These are phyloP conservation scores for Penicilliopsis zonata DNA, from an alignment of 495 filamentous ascomycete species.

Conservation along the genomic window DNA sequence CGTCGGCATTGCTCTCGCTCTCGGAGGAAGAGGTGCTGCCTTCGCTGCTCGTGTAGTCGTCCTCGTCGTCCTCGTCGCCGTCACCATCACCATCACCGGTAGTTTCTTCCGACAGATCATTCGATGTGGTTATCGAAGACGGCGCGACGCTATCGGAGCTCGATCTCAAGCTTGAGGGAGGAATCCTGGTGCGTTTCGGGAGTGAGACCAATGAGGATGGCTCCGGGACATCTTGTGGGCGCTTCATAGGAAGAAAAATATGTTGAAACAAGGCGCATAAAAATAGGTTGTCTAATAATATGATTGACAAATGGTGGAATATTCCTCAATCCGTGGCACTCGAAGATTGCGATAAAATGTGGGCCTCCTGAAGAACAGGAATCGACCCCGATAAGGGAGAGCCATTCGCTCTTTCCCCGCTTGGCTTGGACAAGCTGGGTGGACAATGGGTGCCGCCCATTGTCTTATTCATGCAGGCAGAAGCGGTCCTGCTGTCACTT, in stretches of 20 bases:
- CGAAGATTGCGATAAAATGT: too few species aligned
- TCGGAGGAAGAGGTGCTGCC: slow-evolving; percentile 16
- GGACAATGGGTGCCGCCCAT: too few species aligned
- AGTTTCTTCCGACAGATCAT: background rate
- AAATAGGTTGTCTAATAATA: too few species aligned
- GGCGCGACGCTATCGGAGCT: slow-evolving; percentile 1
- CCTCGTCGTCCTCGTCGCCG: background rate
- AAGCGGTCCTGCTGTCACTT: too few species aligned
- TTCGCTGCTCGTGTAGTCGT: background rate
- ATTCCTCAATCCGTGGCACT: too few species aligned
- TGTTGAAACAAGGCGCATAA: too few species aligned
- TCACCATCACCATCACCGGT: background rate
- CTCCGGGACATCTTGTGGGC: background rate
- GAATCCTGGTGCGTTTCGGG: slow-evolving; percentile 1
- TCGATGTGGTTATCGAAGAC: background rate
- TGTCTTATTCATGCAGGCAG: too few species aligned
- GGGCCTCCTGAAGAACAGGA: too few species aligned
- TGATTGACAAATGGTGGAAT: too few species aligned
- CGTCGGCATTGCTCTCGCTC: slow-evolving; percentile 15
- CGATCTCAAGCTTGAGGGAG: background rate
- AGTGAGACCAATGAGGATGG: slow-evolving; percentile 1
- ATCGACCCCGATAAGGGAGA: too few species aligned
- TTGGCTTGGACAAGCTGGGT: too few species aligned
- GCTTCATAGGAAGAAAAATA: background rate
- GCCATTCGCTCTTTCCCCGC: too few species aligned